These are phyloP conservation scores for Scedosporium minutisporum DNA, from an alignment of 2,329 filamentous ascomycete species.

Conservation along the genomic window DNA sequence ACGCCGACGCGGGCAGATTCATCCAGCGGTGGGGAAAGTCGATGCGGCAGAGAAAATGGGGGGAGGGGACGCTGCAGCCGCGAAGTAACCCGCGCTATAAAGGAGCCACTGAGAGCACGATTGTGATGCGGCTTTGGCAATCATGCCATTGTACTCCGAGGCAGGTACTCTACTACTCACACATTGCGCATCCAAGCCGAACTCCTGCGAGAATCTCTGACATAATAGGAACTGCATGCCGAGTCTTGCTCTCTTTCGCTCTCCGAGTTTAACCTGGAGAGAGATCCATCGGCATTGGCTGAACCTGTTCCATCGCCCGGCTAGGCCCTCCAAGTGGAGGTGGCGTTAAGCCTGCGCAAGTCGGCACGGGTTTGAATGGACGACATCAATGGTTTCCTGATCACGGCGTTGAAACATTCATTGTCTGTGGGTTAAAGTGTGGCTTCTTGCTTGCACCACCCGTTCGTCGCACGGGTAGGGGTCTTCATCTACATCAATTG, in stretches of 20 bases:
- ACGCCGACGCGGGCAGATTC: neutral
- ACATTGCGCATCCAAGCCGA: neutral
- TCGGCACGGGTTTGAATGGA: neutral
- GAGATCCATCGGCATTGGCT: neutral
- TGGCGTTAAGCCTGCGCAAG: neutral
- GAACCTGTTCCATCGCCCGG: neutral
- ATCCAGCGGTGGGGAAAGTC: neutral
- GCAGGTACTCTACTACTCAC: too few species aligned
- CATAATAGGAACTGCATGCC: neutral
- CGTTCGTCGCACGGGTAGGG: neutral
- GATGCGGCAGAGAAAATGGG: neutral
- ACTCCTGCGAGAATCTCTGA: neutral
- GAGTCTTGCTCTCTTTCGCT: neutral
- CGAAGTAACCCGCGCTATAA: neutral
- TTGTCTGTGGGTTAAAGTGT: neutral
- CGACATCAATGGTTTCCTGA: neutral
- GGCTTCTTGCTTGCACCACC: neutral
- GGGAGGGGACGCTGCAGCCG: too few species aligned
- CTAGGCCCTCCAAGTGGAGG: neutral
- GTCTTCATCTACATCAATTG: too few species aligned
- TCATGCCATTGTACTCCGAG: neutral
- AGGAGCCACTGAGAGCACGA: neutral
- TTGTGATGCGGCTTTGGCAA: neutral
- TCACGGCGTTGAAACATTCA: neutral
- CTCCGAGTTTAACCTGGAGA: neutral